A percentile compares a stretch with the other conserved stretches of the same genome.
Evolutionary conservation across 768 basidiomycete species (phyloP).

Genomic region (Daedaleopsis sinensis): DNA sequence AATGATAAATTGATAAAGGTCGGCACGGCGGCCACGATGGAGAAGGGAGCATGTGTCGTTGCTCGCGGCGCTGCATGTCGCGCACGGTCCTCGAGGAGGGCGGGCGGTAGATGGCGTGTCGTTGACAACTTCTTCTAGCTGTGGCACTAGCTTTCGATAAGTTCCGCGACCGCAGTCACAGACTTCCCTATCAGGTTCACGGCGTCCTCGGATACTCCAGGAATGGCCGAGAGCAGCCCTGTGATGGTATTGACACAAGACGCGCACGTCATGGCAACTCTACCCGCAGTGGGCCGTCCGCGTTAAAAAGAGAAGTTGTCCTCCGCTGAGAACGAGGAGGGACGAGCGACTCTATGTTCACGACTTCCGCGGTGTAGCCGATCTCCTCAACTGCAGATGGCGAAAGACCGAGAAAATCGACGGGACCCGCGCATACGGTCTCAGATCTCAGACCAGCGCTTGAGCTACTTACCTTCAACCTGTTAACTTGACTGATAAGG

Average conservation of each 20-base stretch:
- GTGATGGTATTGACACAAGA: conserved; percentile 64
- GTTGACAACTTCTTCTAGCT: conserved; percentile 38
- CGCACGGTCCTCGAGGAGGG: conserved; percentile 65
- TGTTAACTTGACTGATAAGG: too few relatives aligned
- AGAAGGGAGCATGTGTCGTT: conserved; percentile 51
- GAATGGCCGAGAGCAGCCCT: conserved; percentile 47
- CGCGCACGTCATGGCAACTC: conserved; percentile 74
- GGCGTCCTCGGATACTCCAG: conserved; percentile 52
- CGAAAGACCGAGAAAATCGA: too few relatives aligned
- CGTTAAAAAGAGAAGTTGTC: neutral
- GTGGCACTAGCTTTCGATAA: conserved; percentile 30
- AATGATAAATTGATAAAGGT: conserved; percentile 80
- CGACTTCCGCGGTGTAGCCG: conserved; percentile 44
- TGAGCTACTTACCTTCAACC: too few relatives aligned
- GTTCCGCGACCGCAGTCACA: conserved; percentile 49
- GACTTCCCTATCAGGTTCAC: conserved; percentile 66
- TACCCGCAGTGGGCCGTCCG: conserved; percentile 34
- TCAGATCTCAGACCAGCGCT: too few relatives aligned
- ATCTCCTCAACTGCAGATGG: conserved; percentile 39
- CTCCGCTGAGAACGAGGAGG: neutral
- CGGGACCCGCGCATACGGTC: too few relatives aligned
- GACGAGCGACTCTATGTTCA: conserved; percentile 28
- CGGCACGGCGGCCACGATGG: conserved; percentile 70
- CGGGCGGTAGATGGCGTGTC: conserved; percentile 47
- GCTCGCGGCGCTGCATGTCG: conserved; percentile 64